A percentile compares a stretch with the other conserved stretches of the same genome.
Conservation (phyloP, 2,329 filamentous ascomycete genomes). For the Cordyceps tenuipes region DNA sequence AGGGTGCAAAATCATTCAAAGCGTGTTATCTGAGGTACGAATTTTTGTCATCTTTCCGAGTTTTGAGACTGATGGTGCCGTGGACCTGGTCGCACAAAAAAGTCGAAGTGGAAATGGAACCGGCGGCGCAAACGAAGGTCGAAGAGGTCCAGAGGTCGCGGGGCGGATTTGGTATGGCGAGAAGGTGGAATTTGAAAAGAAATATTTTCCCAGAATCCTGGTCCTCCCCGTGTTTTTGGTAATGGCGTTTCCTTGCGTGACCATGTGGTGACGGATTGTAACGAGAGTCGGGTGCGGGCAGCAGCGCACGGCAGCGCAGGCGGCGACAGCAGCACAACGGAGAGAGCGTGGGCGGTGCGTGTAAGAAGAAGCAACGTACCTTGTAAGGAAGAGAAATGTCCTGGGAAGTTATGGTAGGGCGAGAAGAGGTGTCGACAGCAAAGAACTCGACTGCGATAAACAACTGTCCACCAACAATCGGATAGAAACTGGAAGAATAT, state of each 20-base stretch:
- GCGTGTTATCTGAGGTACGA: neutral
- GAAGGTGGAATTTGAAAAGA: neutral
- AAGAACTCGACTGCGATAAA: slow-evolving; percentile 7
- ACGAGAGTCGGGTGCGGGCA: slow-evolving; percentile 3
- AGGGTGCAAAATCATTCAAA: neutral
- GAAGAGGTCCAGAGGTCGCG: neutral
- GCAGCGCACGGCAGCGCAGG: slow-evolving; percentile 5
- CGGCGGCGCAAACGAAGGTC: neutral
- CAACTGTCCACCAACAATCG: slow-evolving; percentile 9
- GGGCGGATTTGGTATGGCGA: neutral
- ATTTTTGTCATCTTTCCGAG: neutral
- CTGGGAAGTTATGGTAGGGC: neutral
- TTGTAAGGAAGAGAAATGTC: neutral
- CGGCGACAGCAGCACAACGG: neutral
- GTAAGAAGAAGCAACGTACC: slow-evolving; percentile 3
- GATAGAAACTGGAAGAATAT: slow-evolving; percentile 1
- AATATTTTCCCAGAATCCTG: neutral
- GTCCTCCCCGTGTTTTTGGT: neutral
- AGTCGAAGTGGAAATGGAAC: neutral
- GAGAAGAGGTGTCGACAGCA: neutral
- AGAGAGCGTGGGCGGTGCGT: neutral
- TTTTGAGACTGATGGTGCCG: neutral
- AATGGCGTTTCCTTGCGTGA: neutral
- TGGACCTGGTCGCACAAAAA: slow-evolving; percentile 1
- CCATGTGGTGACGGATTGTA: neutral